phyloP scores from a whole-genome alignment of 345 rosid genomes.

The Moringa oleifera region DNA sequence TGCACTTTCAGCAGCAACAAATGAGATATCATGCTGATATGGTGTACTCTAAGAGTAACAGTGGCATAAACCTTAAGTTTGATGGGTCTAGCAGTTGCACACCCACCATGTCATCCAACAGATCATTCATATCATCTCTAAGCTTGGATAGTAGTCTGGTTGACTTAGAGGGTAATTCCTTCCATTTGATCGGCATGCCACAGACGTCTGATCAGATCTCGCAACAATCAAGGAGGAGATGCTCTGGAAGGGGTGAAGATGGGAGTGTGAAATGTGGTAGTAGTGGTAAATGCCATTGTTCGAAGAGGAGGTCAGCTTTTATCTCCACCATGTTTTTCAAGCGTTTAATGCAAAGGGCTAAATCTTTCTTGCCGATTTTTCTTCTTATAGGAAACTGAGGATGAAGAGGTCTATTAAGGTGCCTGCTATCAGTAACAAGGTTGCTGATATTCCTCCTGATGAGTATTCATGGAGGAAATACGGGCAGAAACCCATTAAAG shows the following conservation, averaged over 20 bases:
- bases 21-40: conserved; percentile 33
- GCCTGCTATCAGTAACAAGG: conserved; percentile 85
- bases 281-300: conserved; percentile 67
- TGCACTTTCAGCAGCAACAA: conserved; percentile 36
- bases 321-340: neutral
- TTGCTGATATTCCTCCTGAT: conserved; percentile 83
- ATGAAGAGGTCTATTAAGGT: conserved; percentile 66
- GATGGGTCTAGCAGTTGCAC: conserved; percentile 48
- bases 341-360: neutral
- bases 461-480: conserved; percentile 86
- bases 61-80: conserved; percentile 54
- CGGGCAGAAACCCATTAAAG: conserved; percentile 83
- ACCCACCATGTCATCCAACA: conserved; percentile 50
- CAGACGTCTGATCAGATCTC: conserved; percentile 43
- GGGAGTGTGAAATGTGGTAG: conserved; percentile 57
- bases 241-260: conserved; percentile 56
- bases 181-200: conserved; percentile 52
- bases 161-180: conserved; percentile 40
- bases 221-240: conserved; percentile 46
- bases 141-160: conserved; percentile 57
- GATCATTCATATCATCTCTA: conserved; percentile 60
- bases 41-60: conserved; percentile 39
- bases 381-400: conserved; percentile 47
- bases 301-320: conserved; percentile 55
- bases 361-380: neutral